Evolutionary conservation across 2,329 filamentous ascomycete species (phyloP).

Genomic region (Lithohypha guttulata): DNA sequence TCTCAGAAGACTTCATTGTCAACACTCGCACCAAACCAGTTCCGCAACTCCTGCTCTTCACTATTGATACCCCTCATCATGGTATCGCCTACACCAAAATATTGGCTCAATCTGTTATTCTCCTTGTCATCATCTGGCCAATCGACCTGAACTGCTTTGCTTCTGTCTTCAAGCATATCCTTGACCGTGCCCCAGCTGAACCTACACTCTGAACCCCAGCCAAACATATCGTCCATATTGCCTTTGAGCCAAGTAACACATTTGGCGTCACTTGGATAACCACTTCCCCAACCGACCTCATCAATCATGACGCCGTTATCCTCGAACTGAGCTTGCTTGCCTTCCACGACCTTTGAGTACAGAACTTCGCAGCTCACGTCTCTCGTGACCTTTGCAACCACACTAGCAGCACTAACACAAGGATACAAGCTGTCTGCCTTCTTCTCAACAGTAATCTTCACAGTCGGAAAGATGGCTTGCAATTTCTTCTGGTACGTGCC

Average conservation of each 20-base stretch:
- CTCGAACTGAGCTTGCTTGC: slow-evolving; percentile 21
- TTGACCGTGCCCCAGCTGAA: slow-evolving; percentile 96
- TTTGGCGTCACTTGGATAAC: slow-evolving; percentile 79
- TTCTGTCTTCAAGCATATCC: slow-evolving; percentile 66
- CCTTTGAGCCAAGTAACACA: slow-evolving; percentile 70
- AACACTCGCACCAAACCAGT: slow-evolving; percentile 59
- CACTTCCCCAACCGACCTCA: slow-evolving; percentile 66
- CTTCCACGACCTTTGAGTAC: slow-evolving; percentile 38
- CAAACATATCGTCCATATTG: slow-evolving; percentile 88
- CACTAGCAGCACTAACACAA: slow-evolving; percentile 83
- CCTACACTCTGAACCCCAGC: slow-evolving; percentile 84
- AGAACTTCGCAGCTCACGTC: slow-evolving; percentile 79
- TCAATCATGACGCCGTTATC: slow-evolving; percentile 14
- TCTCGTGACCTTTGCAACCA: slow-evolving; percentile 91
- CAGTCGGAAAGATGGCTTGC: slow-evolving; percentile 69
- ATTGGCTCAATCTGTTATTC: slow-evolving; percentile 61
- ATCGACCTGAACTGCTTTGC: slow-evolving; percentile 54
- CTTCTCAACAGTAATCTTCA: slow-evolving; percentile 66
- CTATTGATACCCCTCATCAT: slow-evolving; percentile 28
- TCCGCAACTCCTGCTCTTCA: slow-evolving; percentile 59
- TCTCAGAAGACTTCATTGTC: slow-evolving; percentile 20
- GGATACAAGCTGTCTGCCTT: slow-evolving; percentile 92
- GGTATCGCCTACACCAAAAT: slow-evolving; percentile 36
- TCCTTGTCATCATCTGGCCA: slow-evolving; percentile 70
- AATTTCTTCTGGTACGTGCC: slow-evolving; percentile 74